These are phyloP conservation scores for Nidula niveotomentosa DNA, from an alignment of 1,284 basidiomycete species.

Conservation along the genomic window DNA sequence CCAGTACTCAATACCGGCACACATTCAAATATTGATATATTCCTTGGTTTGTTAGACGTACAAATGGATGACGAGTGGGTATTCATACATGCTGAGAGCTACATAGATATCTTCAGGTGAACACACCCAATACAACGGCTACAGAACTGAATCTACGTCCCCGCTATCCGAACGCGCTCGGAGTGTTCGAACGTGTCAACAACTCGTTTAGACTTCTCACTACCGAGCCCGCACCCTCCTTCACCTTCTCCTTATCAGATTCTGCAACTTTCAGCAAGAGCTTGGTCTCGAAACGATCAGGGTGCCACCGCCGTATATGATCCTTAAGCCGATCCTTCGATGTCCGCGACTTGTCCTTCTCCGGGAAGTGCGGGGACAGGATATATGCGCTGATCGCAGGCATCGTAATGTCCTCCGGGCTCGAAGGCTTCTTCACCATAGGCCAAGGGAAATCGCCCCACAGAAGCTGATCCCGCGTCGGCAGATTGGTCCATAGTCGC, in stretches of 20 bases:
- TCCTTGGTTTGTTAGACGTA: neutral
- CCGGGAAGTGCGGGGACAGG: conserved; percentile 49
- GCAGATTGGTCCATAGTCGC: conserved; percentile 51
- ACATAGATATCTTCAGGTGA: neutral
- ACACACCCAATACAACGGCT: neutral
- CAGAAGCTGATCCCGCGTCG: conserved; percentile 30
- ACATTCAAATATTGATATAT: neutral
- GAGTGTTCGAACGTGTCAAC: neutral
- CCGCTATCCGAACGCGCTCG: neutral
- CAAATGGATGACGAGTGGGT: neutral
- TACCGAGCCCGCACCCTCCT: conserved; percentile 50
- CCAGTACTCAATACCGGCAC: neutral
- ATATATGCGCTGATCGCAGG: conserved; percentile 58
- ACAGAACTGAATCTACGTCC: neutral
- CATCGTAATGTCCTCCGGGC: conserved; percentile 58
- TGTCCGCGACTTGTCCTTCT: conserved; percentile 46
- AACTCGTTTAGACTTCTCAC: conserved; percentile 49
- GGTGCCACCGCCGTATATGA: conserved; percentile 59
- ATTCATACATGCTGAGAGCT: neutral
- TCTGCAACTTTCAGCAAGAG: conserved; percentile 50
- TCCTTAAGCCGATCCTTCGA: conserved; percentile 65
- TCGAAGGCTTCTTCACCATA: conserved; percentile 50
- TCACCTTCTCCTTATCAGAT: conserved; percentile 45
- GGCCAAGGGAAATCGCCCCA: conserved; percentile 77
- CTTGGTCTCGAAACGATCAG: conserved; percentile 54